phyloP scores from a whole-genome alignment of 2,329 filamentous ascomycete species.

The Westerdykella sp. region DNA sequence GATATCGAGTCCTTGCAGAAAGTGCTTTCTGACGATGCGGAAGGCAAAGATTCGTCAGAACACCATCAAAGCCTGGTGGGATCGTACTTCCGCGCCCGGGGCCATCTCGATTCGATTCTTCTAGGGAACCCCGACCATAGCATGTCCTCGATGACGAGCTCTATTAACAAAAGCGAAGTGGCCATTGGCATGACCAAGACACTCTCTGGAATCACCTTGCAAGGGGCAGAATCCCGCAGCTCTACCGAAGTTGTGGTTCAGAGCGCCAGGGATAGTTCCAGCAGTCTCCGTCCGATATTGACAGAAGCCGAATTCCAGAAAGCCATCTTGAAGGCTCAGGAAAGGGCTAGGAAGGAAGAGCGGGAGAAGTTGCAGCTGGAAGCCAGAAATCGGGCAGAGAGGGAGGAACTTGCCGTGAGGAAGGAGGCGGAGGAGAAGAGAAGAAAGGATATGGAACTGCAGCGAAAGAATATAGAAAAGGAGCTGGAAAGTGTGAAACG shows the following conservation, averaged over 20 bases:
- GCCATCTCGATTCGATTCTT: conserved; percentile 35
- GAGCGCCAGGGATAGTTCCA: neutral
- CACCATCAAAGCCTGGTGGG: conserved; percentile 22
- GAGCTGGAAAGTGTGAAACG: conserved; percentile 8
- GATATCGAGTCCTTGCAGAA: conserved; percentile 19
- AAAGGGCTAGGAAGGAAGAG: conserved; percentile 1
- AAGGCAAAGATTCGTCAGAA: conserved; percentile 31
- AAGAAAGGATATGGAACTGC: conserved; percentile 12
- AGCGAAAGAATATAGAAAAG: conserved; percentile 8
- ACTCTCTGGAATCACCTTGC: neutral
- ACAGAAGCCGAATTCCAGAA: neutral
- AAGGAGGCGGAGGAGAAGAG: conserved; percentile 11
- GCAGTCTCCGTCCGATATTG: neutral
- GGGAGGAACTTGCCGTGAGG: neutral
- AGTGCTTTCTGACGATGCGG: conserved; percentile 34
- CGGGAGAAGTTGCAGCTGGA: conserved; percentile 32
- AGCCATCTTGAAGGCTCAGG: conserved; percentile 1
- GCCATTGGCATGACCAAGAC: neutral
- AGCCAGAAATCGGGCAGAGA: conserved; percentile 8
- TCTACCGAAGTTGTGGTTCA: neutral
- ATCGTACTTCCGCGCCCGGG: conserved; percentile 26
- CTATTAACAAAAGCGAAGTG: neutral
- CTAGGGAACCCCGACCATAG: conserved; percentile 25
- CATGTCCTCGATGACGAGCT: neutral
- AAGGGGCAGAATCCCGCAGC: neutral